Conservation (phyloP, 768 basidiomycete species). For the Boletus edulis region DNA sequence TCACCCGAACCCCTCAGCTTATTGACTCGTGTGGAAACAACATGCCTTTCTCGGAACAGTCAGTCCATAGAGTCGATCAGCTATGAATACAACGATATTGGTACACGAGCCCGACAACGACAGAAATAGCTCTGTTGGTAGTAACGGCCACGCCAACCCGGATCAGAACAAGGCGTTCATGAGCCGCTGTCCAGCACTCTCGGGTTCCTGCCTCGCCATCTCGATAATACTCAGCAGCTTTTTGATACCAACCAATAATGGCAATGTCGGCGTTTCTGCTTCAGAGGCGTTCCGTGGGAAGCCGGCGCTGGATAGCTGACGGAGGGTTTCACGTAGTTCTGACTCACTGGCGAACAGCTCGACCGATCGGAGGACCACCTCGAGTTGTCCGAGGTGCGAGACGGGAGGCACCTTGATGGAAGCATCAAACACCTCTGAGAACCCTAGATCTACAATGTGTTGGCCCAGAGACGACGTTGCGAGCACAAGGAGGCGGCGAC, state of each 20-base stretch:
- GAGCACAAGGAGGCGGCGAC: conserved; percentile 85
- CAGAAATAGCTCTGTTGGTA: background rate
- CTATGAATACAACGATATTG: background rate
- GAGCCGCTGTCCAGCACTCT: conserved; percentile 72
- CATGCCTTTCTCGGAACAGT: conserved; percentile 20
- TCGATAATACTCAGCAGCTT: conserved; percentile 87
- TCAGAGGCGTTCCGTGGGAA: conserved; percentile 44
- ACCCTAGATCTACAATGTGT: conserved; percentile 84
- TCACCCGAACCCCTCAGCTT: conserved; percentile 12
- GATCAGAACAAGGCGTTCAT: conserved; percentile 52
- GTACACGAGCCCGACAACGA: conserved; percentile 6
- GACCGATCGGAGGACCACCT: conserved; percentile 74
- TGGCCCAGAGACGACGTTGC: conserved; percentile 89
- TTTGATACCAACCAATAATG: conserved; percentile 87
- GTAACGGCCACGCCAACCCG: background rate
- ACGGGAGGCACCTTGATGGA: conserved; percentile 85
- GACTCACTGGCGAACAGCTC: conserved; percentile 61
- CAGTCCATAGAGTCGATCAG: background rate
- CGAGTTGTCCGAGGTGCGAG: conserved; percentile 65
- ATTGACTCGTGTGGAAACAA: conserved; percentile 18
- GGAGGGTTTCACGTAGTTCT: conserved; percentile 58
- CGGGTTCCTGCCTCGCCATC: conserved; percentile 96
- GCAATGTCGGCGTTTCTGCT: conserved; percentile 44
- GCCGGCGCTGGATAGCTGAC: conserved; percentile 71
- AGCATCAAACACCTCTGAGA: conserved; percentile 86